Evolutionary conservation across 805 yeast genomes (phyloP).

Genomic region (Metschnikowia gelsemii): DNA sequence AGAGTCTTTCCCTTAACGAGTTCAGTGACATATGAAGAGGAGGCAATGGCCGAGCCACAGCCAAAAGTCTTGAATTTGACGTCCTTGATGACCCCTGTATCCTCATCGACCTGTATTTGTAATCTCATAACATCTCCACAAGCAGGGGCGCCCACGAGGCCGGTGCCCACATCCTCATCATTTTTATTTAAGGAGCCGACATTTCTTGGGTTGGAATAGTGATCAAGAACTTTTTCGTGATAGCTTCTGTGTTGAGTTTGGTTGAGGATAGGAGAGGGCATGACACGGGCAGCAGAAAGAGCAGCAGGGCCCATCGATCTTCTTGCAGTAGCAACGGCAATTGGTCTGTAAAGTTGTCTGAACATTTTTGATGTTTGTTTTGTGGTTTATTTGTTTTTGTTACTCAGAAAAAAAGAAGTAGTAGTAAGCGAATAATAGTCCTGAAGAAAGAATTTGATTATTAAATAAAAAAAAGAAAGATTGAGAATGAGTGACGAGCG

Average conservation of each 20-base stretch:
- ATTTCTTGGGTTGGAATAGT: conserved; percentile 93
- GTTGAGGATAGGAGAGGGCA: conserved; percentile 2
- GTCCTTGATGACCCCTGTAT: conserved; percentile 86
- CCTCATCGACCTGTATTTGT: conserved; percentile 90
- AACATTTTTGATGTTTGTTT: conserved; percentile 14
- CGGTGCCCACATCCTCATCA: conserved; percentile 82
- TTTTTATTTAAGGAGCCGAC: conserved; percentile 89
- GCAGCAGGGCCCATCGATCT: conserved; percentile 10
- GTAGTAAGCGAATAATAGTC: background rate
- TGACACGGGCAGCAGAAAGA: conserved; percentile 10
- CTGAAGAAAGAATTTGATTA: background rate
- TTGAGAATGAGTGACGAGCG: conserved; percentile 7
- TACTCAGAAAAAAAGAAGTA: background rate
- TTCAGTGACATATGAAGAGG: conserved; percentile 92
- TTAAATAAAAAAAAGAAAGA: background rate
- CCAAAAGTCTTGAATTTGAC: conserved; percentile 98
- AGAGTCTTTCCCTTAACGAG: conserved; percentile 91
- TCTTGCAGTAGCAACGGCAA: conserved; percentile 13
- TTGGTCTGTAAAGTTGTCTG: conserved; percentile 19
- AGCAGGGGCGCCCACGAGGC: conserved; percentile 98
- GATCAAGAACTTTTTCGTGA: conserved; percentile 93
- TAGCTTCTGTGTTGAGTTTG: conserved; percentile 42
- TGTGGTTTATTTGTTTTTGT: background rate
- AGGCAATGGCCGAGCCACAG: conserved; percentile 98
- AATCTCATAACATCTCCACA: conserved; percentile 99